Base-by-base conservation (phyloP, 2,329 filamentous ascomycete genomes). In the Aspergillus aculeatinus region DNA sequence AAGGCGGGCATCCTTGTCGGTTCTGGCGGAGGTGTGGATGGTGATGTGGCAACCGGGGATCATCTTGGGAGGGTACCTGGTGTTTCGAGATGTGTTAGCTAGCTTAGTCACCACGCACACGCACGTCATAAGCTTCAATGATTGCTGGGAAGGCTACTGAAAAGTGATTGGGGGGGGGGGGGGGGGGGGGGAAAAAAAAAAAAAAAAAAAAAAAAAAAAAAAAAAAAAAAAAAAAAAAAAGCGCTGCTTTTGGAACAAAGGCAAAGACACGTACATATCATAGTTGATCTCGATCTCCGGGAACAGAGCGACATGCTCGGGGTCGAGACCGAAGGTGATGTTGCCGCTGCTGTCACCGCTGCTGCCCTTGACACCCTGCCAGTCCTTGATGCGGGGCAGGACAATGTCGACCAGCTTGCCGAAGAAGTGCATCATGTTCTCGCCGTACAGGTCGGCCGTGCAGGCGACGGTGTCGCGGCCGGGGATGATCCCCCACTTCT, bases 281-380 rank as follows among this genome's bases (percentile, higher is more conserved):
- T 95, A 96, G 80, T 96, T 97, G 69, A 92, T 87, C 77, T 97
- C 93, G 50, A 99, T 86, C 80, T 99, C 95, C 0, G 95, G 95
- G 79, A 98, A 99, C 65, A 91, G 81, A 54, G 89, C 87, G 69
- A 96, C 87, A 67, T 89, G 86, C 60, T 91, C 88, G 5, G 88
- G 82, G 14, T 83, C 83, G 68, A 99, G 82, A 67, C 95, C 95
- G 75, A 93, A 94, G 10, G 83, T 84, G 67, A 99, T 83, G 76
- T 98, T 97, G 42, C 95, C 95, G 63, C 89, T 89, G 71, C 87
- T 88, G 75, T 99, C 95, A 71, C 95, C 95, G 44, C 91, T 91
- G 48, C 81, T 85, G 52, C 87, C 87, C 67, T 85, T 85, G n/a
- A 90, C 81, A 61, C 95, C 95, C 58, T 85, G 86, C 90, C 92